A percentile compares a stretch with the other conserved stretches of the same genome.
Conservation (phyloP, 2,329 filamentous ascomycete genomes). For the Zasmidium citrigriseum region DNA sequence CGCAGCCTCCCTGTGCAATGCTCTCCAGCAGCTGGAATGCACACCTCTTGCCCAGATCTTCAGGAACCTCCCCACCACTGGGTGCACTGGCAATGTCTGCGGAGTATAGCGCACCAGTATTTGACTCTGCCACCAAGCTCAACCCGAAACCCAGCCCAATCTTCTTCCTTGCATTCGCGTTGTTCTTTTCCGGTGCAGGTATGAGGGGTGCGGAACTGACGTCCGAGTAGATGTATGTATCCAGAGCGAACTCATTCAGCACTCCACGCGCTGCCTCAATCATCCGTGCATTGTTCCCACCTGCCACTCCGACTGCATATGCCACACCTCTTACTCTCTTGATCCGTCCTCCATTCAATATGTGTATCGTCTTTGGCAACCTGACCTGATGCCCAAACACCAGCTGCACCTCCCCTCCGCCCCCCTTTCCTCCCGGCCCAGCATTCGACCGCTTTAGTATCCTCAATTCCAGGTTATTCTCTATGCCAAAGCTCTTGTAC, state of each 20-base stretch:
- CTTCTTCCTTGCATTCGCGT: conserved; percentile 52
- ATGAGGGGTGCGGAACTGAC: conserved; percentile 62
- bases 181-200: conserved; percentile 69
- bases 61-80: conserved; percentile 77
- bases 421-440: conserved; percentile 72
- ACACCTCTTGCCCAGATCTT: conserved; percentile 86
- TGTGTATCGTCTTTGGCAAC: conserved; percentile 88
- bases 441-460: conserved; percentile 79
- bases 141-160: conserved; percentile 90
- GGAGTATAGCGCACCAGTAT: conserved; percentile 80
- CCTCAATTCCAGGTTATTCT: conserved; percentile 79
- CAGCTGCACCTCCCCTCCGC: conserved; percentile 89
- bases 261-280: conserved; percentile 87
- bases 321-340: conserved; percentile 90
- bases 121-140: conserved; percentile 89
- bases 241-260: conserved; percentile 79
- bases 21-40: conserved; percentile 87
- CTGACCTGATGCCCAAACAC: conserved; percentile 92
- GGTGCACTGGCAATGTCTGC: conserved; percentile 77
- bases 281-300: conserved; percentile 91
- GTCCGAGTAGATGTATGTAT: conserved; percentile 84
- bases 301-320: conserved; percentile 88
- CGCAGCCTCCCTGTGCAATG: conserved; percentile 80
- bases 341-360: conserved; percentile 79
- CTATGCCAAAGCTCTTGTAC: conserved; percentile 88